Conservation (phyloP, 108 stramenopile genomes). For the Skeletonema potamos region DNA sequence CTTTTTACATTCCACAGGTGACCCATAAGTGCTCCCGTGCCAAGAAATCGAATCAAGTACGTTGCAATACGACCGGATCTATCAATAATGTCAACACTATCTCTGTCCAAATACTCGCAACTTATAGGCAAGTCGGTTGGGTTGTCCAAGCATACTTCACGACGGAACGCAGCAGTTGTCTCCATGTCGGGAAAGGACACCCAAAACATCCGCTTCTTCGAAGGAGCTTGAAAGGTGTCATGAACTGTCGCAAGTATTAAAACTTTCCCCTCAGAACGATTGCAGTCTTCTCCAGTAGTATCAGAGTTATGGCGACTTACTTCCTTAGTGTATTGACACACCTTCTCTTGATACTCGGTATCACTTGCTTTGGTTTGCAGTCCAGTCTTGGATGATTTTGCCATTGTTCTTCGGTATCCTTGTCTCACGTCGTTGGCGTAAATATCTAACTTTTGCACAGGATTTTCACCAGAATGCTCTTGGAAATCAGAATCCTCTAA, state of each 20-base stretch:
- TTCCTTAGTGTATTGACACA: constrained; percentile 53
- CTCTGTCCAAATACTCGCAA: constrained; percentile 83
- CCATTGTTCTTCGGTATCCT: constrained; percentile 45
- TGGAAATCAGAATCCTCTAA: constrained; percentile 65
- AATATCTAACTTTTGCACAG: constrained; percentile 52
- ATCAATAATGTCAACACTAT: constrained; percentile 84
- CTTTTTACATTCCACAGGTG: constrained; percentile 69
- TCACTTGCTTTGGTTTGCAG: constrained; percentile 53
- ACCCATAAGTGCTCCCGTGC: constrained; percentile 64
- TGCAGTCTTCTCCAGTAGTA: constrained; percentile 70
- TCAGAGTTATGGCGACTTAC: constrained; percentile 86
- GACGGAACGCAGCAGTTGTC: constrained; percentile 67
- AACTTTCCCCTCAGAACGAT: constrained; percentile 87
- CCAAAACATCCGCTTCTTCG: constrained; percentile 72
- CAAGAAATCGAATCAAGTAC: constrained; percentile 63
- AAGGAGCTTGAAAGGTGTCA: constrained; percentile 77
- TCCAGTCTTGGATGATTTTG: constrained; percentile 53
- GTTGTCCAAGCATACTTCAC: constrained; percentile 74
- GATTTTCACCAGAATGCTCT: constrained; percentile 45
- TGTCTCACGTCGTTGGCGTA: constrained; percentile 56
- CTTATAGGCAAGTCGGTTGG: constrained; percentile 75
- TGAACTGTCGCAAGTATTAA: constrained; percentile 85
- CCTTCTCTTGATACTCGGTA: constrained; percentile 51
- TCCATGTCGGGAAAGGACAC: constrained; percentile 73
- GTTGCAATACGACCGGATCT: constrained; percentile 65